Evolutionary conservation across 1,284 basidiomycete species (phyloP).

Genomic region (Pascua sp.): DNA sequence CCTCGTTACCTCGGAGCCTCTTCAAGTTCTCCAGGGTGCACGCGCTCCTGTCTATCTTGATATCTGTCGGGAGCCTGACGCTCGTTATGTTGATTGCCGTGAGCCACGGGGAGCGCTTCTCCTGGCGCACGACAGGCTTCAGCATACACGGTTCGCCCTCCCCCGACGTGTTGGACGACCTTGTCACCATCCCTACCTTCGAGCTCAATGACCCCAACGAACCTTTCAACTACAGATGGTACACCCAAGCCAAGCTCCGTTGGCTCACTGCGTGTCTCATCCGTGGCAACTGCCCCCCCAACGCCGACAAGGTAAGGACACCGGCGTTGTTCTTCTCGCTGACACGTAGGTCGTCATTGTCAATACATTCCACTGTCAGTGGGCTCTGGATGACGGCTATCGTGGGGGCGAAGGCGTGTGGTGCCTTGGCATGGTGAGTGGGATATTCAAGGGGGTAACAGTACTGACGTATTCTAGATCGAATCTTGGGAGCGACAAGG

Average conservation of each 20-base stretch:
- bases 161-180: too few species aligned
- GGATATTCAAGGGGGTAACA: constrained; percentile 2
- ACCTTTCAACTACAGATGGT: constrained; percentile 9
- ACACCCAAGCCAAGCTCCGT: constrained; percentile 11
- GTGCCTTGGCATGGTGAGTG: constrained; percentile 6
- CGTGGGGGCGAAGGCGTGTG: constrained; percentile 13
- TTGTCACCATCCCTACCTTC: too few species aligned
- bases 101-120: too few species aligned
- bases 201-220: too few species aligned
- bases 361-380: constrained; percentile 7
- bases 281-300: constrained; percentile 6
- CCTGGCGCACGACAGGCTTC: too few species aligned
- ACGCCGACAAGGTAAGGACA: constrained; percentile 5
- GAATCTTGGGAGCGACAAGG: constrained; percentile 16
- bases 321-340: too few species aligned
- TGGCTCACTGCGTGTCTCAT: constrained; percentile 9
- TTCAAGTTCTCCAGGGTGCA: too few species aligned
- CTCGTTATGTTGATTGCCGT: too few species aligned
- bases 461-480: not conserved
- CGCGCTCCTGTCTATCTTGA: too few species aligned
- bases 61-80: too few species aligned
- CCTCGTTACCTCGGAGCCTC: too few species aligned
- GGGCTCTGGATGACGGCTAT: constrained; percentile 6
- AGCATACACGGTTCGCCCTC: too few species aligned
- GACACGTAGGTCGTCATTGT: constrained; percentile 4